Percentiles rank a stretch among this genome's conserved stretches.
These are phyloP conservation scores for Saturnispora ahearnii DNA, from an alignment of 805 yeast species.

Conservation along the genomic window DNA sequence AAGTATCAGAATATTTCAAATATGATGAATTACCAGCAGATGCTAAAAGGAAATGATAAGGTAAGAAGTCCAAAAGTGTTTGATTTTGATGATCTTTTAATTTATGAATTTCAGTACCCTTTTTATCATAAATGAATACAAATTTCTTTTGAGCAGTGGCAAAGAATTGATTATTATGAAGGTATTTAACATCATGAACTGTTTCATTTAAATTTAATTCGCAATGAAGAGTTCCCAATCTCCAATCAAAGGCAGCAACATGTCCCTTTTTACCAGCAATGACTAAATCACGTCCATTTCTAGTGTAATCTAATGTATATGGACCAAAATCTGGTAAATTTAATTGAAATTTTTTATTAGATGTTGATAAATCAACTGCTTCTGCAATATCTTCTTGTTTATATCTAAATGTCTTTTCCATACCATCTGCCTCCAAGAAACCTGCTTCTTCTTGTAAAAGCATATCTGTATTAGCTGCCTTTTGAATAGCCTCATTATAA, in stretches of 20 bases:
- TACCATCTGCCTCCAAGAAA: constrained; percentile 83
- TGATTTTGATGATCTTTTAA: constrained; percentile 84
- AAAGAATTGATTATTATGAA: constrained; percentile 87
- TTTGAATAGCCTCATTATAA: constrained; percentile 66
- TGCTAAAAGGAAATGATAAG: constrained; percentile 82
- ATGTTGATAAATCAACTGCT: constrained; percentile 70
- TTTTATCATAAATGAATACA: constrained; percentile 82
- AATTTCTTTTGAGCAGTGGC: constrained; percentile 97
- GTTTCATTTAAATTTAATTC: constrained; percentile 86
- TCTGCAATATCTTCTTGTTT: constrained; percentile 68
- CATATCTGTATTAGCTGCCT: constrained; percentile 82
- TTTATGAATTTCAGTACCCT: constrained; percentile 87
- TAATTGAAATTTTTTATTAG: constrained; percentile 66
- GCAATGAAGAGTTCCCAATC: constrained; percentile 69
- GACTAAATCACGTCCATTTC: constrained; percentile 80
- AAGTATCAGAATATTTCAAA: constrained; percentile 87
- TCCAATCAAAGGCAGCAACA: constrained; percentile 94
- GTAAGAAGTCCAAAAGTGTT: constrained; percentile 75
- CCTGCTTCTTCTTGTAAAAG: constrained; percentile 81
- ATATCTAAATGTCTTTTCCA: constrained; percentile 87
- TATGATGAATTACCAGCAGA: constrained; percentile 87
- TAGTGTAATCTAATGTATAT: constrained; percentile 67
- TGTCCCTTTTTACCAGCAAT: constrained; percentile 91
- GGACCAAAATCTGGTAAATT: constrained; percentile 78
- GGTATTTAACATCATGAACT: constrained; percentile 78